Base-by-base conservation (phyloP, 2,329 filamentous ascomycete species). In the Apiospora koreana region DNA sequence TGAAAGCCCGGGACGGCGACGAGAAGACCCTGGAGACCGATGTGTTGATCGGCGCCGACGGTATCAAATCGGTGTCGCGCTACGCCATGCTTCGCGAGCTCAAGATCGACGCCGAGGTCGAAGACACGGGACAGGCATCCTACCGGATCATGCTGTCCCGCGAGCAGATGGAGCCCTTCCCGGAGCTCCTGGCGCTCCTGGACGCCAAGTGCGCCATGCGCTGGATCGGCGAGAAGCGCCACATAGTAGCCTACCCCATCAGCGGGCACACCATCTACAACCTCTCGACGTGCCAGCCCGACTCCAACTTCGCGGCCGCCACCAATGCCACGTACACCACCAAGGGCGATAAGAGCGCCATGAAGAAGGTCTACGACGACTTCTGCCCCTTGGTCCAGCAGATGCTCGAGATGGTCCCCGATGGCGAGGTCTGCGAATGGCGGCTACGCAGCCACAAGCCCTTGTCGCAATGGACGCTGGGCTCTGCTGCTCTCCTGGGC, bases 171-270 rank as follows among this genome's bases (percentile, higher is more conserved):
- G 80, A 85, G 69, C 74, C 87, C 28, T 92, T 94, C 74, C 86
- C 91, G 0, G 91, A 93, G 73, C 83, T 94, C 65, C 83, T 91
- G 68, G 85, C 82, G n/a, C 85, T 94, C 12, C 84, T 95, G 28
- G 88, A 93, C 74, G 85, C 86, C 58, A 88, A 94, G 75, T 84
- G 86, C 66, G 92, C 92, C 2, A 91, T 90, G 48, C 87, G 93
- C 67, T 95, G 92, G 93, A 92, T 95, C 68, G 93, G 93, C 42
- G 89, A 90, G 77, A 88, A 88, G 74, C 86, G 92, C 1, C 93
- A 95, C 80, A 92, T 94, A 79, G 93, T 95, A 75, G 92, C 92
- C 0, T 95, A 95, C 78, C 90, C 92, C 0, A 90, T 95, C 58
- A 86, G 88, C 72, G 87, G 86, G 76, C 89, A 93, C 76, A 85